These are phyloP conservation scores for Calonectria henricotiae DNA, from an alignment of 2,329 filamentous ascomycete species.

Conservation along the genomic window DNA sequence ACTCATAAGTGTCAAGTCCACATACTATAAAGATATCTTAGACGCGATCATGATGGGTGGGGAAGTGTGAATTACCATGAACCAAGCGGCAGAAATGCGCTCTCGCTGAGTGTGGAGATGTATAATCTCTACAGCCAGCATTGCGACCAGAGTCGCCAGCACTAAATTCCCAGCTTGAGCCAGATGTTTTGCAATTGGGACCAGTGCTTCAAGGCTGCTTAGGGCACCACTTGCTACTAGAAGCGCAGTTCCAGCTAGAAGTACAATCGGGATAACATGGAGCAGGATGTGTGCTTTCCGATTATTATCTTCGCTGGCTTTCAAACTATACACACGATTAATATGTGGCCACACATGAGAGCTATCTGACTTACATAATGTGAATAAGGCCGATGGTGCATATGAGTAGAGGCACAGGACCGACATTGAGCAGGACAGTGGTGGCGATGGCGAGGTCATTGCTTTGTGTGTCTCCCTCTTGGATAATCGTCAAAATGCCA, in stretches of 20 bases:
- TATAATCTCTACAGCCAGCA: background rate
- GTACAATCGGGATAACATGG: background rate
- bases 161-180: background rate
- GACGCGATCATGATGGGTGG: background rate
- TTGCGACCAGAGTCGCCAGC: background rate
- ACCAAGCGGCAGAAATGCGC: background rate
- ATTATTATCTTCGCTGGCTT: constrained; percentile 2
- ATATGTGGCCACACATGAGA: background rate
- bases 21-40: background rate
- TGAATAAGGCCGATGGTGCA: background rate
- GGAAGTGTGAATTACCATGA: constrained; percentile 3
- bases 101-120: background rate
- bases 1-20: constrained; percentile 4
- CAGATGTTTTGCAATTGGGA: background rate
- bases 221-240: background rate
- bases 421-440: background rate
- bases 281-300: background rate
- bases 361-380: background rate
- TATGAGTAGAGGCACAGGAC: background rate
- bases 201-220: background rate
- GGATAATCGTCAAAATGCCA: background rate
- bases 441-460: background rate
- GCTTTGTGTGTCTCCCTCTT: background rate
- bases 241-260: background rate
- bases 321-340: background rate